These are phyloP conservation scores for Pelargonium citronellum DNA, from an alignment of 441 rosid genomes.

Conservation along the genomic window DNA sequence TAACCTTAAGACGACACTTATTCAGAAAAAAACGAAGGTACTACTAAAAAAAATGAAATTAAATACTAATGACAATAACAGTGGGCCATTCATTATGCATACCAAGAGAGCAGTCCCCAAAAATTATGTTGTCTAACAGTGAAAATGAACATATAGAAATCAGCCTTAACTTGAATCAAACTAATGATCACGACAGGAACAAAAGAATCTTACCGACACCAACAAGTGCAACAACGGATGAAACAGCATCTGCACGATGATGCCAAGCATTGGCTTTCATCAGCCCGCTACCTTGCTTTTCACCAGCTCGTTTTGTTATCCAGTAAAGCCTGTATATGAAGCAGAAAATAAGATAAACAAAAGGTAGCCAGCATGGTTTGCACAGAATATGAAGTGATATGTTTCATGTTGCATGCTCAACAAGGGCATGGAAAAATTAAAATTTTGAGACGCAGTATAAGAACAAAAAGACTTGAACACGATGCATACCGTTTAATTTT, in stretches of 20 bases:
- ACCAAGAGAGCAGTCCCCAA: no score
- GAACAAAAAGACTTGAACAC: background rate
- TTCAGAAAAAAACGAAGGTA: no score
- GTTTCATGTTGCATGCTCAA: background rate
- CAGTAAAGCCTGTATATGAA: conserved; percentile 63
- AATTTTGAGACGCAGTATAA: background rate
- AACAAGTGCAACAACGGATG: conserved; percentile 80
- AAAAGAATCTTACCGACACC: conserved; percentile 74
- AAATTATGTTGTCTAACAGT: no score
- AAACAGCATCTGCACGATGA: conserved; percentile 92
- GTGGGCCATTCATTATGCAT: no score
- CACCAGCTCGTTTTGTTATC: conserved; percentile 89
- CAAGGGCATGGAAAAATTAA: background rate
- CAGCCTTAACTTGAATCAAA: background rate
- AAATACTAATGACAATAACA: no score
- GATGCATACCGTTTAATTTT: background rate
- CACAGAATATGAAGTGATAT: no score
- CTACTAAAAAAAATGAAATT: no score
- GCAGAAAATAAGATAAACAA: background rate
- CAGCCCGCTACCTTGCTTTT: conserved; percentile 77
- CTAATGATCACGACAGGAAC: conserved; percentile 13
- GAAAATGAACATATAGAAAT: background rate
- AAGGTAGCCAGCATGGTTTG: no score
- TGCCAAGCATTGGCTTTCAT: conserved; percentile 99
- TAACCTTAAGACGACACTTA: no score